These are phyloP conservation scores for Juglanconis juglandina DNA, from an alignment of 2,329 filamentous ascomycete genomes.

Conservation along the genomic window DNA sequence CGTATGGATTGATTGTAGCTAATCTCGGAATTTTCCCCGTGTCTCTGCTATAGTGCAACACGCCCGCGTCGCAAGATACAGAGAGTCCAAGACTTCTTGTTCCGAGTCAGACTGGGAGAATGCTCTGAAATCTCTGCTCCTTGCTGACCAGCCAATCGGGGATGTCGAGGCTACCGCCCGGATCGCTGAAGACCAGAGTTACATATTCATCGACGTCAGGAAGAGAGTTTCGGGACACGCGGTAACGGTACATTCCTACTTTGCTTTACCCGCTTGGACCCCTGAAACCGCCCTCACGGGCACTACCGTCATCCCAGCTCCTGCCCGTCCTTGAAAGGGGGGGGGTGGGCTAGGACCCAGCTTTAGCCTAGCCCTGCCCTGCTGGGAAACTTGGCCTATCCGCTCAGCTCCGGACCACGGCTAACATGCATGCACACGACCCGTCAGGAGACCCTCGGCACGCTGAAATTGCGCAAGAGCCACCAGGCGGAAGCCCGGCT, in stretches of 20 bases:
- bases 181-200: slow-evolving; percentile 44
- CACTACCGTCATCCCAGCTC: not conserved
- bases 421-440: slow-evolving; percentile 22
- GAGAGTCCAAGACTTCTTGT: slow-evolving; percentile 51
- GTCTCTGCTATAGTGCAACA: slow-evolving; percentile 49
- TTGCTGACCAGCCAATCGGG: slow-evolving; percentile 43
- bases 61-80: slow-evolving; percentile 49
- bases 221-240: slow-evolving; percentile 67
- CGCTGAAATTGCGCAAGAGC: slow-evolving; percentile 54
- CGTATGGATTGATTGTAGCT: not conserved
- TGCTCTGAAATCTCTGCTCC: slow-evolving; percentile 56
- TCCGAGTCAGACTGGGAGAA: slow-evolving; percentile 64
- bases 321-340: not conserved
- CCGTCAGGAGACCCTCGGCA: slow-evolving; percentile 64
- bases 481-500: slow-evolving; percentile 52
- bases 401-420: not conserved
- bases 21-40: not conserved
- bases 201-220: slow-evolving; percentile 60
- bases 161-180: slow-evolving; percentile 60
- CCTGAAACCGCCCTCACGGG: not conserved
- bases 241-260: slow-evolving; percentile 35
- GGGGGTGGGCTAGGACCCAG: no score
- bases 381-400: not conserved
- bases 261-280: slow-evolving; percentile 10
- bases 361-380: not conserved